A percentile compares a stretch with the other conserved stretches of the same genome.
Evolutionary conservation across 2,329 filamentous ascomycete genomes (phyloP).

Genomic region (Fusarium pseudonygamai): DNA sequence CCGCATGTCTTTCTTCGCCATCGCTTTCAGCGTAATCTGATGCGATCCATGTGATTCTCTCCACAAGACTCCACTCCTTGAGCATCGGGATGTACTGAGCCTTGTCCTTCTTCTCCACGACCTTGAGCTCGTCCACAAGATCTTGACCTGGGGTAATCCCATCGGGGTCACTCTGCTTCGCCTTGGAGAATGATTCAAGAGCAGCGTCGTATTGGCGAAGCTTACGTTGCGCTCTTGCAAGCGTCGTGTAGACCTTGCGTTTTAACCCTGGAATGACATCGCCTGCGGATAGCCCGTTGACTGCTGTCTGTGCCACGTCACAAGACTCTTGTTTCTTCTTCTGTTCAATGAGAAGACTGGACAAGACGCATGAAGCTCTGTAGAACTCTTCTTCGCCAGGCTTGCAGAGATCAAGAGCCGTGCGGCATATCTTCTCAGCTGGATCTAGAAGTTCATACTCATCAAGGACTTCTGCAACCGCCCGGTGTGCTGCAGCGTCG

Average conservation of each 20-base stretch:
- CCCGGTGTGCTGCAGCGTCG: conserved; percentile 14
- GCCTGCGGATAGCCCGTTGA: rapidly evolving
- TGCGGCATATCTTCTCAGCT: neutral
- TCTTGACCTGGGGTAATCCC: neutral
- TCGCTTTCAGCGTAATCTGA: conserved; percentile 26
- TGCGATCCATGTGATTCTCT: conserved; percentile 42
- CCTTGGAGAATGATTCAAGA: neutral
- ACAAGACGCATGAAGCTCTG: neutral
- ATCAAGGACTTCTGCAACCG: neutral
- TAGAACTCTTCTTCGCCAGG: neutral
- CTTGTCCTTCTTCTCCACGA: neutral
- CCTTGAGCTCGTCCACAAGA: neutral
- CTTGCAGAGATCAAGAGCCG: neutral
- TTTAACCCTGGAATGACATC: neutral
- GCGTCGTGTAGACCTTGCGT: neutral
- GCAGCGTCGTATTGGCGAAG: neutral
- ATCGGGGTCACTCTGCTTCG: neutral
- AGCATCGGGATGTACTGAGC: conserved; percentile 5
- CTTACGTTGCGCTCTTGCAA: neutral
- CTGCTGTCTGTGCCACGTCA: neutral
- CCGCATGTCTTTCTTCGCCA: neutral
- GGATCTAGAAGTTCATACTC: neutral
- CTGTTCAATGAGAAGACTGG: neutral
- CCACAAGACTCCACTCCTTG: conserved; percentile 40
- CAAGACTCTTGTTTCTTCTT: neutral